phyloP scores from a whole-genome alignment of 2,329 filamentous ascomycete genomes.

The Sporothrix pseudoabietina region DNA sequence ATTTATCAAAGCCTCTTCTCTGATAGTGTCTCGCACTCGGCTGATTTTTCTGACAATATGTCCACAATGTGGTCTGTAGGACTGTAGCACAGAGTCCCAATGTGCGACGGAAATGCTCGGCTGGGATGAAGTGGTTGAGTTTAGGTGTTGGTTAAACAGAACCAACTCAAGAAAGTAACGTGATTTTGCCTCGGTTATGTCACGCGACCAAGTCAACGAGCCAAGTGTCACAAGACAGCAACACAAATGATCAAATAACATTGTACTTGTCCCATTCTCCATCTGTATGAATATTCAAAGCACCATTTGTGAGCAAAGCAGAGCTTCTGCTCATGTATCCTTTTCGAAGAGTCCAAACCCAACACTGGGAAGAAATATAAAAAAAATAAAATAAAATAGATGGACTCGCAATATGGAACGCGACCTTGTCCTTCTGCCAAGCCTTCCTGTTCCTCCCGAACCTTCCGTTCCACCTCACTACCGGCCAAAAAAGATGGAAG shows the following conservation, averaged over 20 bases:
- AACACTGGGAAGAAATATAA: background rate
- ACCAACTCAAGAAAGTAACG: background rate
- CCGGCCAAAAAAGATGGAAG: slow-evolving; percentile 20
- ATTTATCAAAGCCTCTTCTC: background rate
- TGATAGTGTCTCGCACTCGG: background rate
- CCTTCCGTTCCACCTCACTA: background rate
- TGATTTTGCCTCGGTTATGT: background rate
- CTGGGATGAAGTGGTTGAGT: background rate
- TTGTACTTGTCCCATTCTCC: background rate
- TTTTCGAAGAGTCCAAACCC: background rate
- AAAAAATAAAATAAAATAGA: background rate
- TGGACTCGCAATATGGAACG: background rate
- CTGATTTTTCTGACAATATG: background rate
- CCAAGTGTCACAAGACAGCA: background rate
- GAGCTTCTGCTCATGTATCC: background rate
- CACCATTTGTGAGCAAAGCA: background rate
- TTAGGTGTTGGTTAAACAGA: background rate
- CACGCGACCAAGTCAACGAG: background rate
- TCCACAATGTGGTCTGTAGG: background rate
- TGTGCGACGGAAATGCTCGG: background rate
- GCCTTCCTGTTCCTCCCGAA: background rate
- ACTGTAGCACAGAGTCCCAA: background rate
- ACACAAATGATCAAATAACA: background rate
- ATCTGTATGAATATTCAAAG: background rate
- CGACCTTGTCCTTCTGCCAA: background rate